Evolutionary conservation across 2,329 filamentous ascomycete genomes (phyloP).

Genomic region (Beauveria bassiana): DNA sequence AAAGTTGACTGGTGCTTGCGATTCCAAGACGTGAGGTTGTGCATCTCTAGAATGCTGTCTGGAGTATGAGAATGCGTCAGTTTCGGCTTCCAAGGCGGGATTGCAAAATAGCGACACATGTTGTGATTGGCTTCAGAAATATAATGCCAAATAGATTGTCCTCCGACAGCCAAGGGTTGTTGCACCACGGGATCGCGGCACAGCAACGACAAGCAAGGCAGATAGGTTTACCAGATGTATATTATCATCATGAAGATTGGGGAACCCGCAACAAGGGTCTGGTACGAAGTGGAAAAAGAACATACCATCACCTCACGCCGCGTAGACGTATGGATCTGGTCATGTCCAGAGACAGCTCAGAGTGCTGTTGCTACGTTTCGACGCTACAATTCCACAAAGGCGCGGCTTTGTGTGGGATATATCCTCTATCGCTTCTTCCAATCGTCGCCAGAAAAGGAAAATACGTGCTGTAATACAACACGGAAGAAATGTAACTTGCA

Average conservation of each 20-base stretch:
- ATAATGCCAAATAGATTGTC: constrained; percentile 14
- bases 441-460: neutral
- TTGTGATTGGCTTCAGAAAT: neutral
- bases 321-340: neutral
- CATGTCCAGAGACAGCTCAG: neutral
- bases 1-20: neutral
- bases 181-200: constrained; percentile 1
- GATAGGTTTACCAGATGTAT: constrained; percentile 37
- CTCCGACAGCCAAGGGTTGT: constrained; percentile 24
- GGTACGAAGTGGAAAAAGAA: neutral
- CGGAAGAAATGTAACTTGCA: constrained; percentile 46
- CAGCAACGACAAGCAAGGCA: constrained; percentile 22
- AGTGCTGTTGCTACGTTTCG: neutral
- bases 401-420: neutral
- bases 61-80: neutral
- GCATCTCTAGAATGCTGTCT: neutral
- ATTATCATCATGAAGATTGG: constrained; percentile 25
- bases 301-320: constrained; percentile 7
- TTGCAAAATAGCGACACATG: neutral
- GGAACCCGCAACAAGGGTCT: neutral
- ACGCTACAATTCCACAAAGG: neutral
- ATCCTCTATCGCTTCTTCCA: neutral
- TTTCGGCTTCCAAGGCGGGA: neutral
- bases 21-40: neutral
- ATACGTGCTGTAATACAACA: neutral